These are phyloP conservation scores for Zygosaccharomyces pseudorouxii DNA, from an alignment of 805 yeast species.

Conservation along the genomic window DNA sequence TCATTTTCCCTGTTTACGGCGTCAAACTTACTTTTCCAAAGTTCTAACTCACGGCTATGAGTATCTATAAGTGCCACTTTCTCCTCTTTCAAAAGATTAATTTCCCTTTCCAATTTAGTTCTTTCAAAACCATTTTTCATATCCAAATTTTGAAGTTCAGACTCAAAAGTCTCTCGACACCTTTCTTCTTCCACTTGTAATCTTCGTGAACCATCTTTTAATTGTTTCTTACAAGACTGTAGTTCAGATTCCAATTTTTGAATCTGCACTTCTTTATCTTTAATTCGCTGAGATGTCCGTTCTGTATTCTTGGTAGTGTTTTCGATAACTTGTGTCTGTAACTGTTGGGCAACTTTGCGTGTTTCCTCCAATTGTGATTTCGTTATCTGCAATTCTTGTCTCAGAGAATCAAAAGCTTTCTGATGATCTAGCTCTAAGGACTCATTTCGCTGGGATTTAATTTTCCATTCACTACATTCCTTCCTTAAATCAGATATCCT, in stretches of 20 bases:
- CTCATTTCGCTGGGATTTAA: background rate
- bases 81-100: conserved; percentile 18
- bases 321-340: conserved; percentile 21
- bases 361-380: conserved; percentile 9
- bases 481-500: conserved; percentile 7
- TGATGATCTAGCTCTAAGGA: background rate
- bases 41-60: conserved; percentile 15
- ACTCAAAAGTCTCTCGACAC: conserved; percentile 7
- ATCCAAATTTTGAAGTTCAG: conserved; percentile 12
- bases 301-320: conserved; percentile 22
- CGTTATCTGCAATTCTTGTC: conserved; percentile 8
- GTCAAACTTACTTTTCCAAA: conserved; percentile 17
- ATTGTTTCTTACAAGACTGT: conserved; percentile 6
- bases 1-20: conserved; percentile 19
- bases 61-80: conserved; percentile 16
- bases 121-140: conserved; percentile 13
- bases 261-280: conserved; percentile 19
- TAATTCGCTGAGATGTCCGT: conserved; percentile 15
- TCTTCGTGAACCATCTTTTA: conserved; percentile 3
- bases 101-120: conserved; percentile 16
- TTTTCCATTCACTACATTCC: conserved; percentile 12
- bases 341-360: conserved; percentile 6
- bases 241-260: conserved; percentile 5
- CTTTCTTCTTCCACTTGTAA: conserved; percentile 4
- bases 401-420: background rate